phyloP scores from a whole-genome alignment of 352 stramenopile genomes.

The Phytophthora pluvialis region DNA sequence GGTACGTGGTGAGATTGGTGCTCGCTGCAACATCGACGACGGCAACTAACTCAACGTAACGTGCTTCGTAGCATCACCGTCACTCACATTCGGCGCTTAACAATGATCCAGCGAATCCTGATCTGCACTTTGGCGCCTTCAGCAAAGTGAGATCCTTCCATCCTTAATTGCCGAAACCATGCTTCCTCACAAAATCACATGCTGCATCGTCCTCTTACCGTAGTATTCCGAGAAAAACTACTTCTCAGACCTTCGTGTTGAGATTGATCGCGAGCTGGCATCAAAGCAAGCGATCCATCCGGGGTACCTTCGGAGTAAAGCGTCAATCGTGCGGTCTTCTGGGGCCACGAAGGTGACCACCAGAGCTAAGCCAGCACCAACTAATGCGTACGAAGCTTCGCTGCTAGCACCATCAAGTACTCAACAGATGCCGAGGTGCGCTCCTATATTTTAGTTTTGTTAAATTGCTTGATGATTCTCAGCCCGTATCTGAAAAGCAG shows the following conservation, averaged over 20 bases:
- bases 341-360: slow-evolving; percentile 11
- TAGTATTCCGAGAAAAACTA: slow-evolving; percentile 27
- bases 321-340: slow-evolving; percentile 26
- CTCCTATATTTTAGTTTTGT: background rate
- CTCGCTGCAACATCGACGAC: background rate
- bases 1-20: slow-evolving; percentile 9
- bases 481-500: slow-evolving; percentile 25
- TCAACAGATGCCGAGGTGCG: slow-evolving; percentile 34
- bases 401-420: slow-evolving; percentile 30
- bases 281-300: slow-evolving; percentile 14
- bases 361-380: slow-evolving; percentile 4
- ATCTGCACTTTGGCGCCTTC: slow-evolving; percentile 21
- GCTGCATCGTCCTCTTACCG: background rate
- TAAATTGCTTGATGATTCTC: slow-evolving; percentile 3
- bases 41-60: background rate
- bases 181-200: background rate
- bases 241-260: slow-evolving; percentile 34
- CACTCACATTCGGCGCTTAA: slow-evolving; percentile 3
- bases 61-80: slow-evolving; percentile 16
- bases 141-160: slow-evolving; percentile 25
- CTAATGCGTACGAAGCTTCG: slow-evolving; percentile 4
- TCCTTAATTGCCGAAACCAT: background rate
- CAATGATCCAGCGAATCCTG: slow-evolving; percentile 13
- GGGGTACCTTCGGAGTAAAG: slow-evolving; percentile 28
- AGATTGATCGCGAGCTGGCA: slow-evolving; percentile 31